Percentiles rank a stretch among this genome's conserved stretches.
phyloP scores from a whole-genome alignment of 2,329 filamentous ascomycete genomes.

The Niveomyces coronatus region DNA sequence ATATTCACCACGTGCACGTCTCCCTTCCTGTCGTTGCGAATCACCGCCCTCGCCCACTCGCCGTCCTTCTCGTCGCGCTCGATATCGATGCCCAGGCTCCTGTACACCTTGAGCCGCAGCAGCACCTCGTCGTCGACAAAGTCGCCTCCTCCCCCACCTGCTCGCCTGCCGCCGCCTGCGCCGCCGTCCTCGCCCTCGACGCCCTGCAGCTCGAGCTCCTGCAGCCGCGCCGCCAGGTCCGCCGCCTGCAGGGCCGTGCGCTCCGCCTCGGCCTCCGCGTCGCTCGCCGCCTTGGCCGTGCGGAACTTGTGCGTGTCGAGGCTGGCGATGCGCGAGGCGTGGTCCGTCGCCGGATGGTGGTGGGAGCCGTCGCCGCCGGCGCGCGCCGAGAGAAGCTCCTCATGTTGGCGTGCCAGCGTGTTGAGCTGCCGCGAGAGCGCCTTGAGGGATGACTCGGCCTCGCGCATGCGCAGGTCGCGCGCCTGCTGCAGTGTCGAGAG shows the following conservation, averaged over 20 bases:
- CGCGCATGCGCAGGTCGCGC: slow-evolving; percentile 65
- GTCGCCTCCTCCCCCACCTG: too few relatives aligned
- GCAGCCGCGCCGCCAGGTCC: slow-evolving; percentile 62
- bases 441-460: slow-evolving; percentile 56
- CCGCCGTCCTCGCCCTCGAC: slow-evolving; percentile 51
- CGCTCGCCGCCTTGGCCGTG: slow-evolving; percentile 80
- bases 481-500: slow-evolving; percentile 75
- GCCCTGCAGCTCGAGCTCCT: slow-evolving; percentile 78
- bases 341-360: slow-evolving; percentile 63
- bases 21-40: slow-evolving; percentile 75
- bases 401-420: slow-evolving; percentile 64
- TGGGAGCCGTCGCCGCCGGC: too few relatives aligned
- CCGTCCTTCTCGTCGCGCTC: slow-evolving; percentile 64
- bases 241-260: slow-evolving; percentile 70
- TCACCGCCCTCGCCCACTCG: slow-evolving; percentile 75
- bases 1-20: slow-evolving; percentile 94
- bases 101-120: slow-evolving; percentile 80
- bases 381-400: slow-evolving; percentile 64
- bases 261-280: slow-evolving; percentile 91
- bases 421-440: slow-evolving; percentile 67
- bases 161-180: slow-evolving; percentile 20
- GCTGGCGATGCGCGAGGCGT: slow-evolving; percentile 74
- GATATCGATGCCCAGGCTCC: slow-evolving; percentile 81
- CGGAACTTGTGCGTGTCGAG: slow-evolving; percentile 93
- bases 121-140: slow-evolving; percentile 53